Conservation (phyloP, 306 rosid species). For the Pyrus pyrifolia region DNA sequence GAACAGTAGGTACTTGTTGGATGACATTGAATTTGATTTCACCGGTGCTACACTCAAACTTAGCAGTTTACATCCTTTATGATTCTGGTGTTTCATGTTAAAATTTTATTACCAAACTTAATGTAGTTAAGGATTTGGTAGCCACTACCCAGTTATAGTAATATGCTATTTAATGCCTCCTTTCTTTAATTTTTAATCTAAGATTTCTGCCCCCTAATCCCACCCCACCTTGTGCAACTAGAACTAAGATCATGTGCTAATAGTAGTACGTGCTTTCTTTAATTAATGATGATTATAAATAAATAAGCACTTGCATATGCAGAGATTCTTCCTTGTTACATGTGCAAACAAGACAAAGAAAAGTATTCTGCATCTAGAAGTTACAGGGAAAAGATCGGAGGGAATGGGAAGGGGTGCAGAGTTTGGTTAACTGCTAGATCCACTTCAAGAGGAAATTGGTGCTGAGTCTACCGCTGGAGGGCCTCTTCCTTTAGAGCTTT, state of each 20-base stretch:
- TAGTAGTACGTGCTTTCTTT: not conserved
- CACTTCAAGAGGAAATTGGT: constrained; percentile 12
- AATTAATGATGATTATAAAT: not conserved
- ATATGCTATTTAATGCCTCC: not conserved
- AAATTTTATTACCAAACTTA: not conserved
- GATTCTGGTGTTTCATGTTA: not conserved
- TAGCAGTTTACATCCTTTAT: not conserved
- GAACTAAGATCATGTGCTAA: not conserved
- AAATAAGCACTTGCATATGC: not conserved
- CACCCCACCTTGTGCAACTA: not conserved
- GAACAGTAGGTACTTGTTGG: not conserved
- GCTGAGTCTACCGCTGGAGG: constrained; percentile 4
- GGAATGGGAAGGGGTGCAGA: not conserved
- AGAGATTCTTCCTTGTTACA: not conserved
- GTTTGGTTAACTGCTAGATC: constrained; percentile 11
- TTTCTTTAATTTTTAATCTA: not conserved
- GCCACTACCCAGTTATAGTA: constrained; percentile 2
- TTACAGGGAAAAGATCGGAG: not conserved
- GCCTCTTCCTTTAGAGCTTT: constrained; percentile 27
- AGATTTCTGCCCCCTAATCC: not conserved
- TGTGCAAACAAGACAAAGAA: not conserved
- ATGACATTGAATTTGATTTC: not conserved
- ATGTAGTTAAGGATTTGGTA: not conserved
- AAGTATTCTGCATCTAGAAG: constrained; percentile 5
- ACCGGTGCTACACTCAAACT: not conserved